phyloP scores from a whole-genome alignment of 2,329 filamentous ascomycete genomes.

The Helotiales sp. region DNA sequence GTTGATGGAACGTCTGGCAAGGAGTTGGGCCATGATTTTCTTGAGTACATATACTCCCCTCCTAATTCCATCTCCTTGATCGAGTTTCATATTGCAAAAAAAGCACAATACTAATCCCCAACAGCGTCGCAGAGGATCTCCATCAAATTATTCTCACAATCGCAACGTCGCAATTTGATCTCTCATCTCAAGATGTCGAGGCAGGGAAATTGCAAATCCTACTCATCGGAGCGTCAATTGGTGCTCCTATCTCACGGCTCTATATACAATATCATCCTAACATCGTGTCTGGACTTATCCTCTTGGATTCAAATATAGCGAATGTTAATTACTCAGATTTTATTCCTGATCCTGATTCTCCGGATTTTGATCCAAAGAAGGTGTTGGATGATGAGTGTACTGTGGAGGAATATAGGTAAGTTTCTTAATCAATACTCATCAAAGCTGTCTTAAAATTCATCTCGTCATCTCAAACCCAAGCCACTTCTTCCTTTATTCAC shows the following conservation, averaged over 20 bases:
- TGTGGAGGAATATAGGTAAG: slow-evolving; percentile 32
- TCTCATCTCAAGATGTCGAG: slow-evolving; percentile 6
- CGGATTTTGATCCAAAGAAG: slow-evolving; percentile 25
- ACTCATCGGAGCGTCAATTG: slow-evolving; percentile 35
- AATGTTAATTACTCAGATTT: slow-evolving; percentile 35
- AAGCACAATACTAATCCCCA: too few relatives aligned
- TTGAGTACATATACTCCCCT: too few relatives aligned
- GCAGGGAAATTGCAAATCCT: slow-evolving; percentile 24
- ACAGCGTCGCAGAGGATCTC: slow-evolving; percentile 32
- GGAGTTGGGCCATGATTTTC: slow-evolving; percentile 33
- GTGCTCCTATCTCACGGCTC: slow-evolving; percentile 33
- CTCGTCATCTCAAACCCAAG: too few relatives aligned
- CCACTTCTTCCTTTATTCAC: too few relatives aligned
- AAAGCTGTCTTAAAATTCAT: too few relatives aligned
- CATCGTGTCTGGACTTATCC: slow-evolving; percentile 31
- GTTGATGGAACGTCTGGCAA: slow-evolving; percentile 22
- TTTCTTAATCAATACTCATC: too few relatives aligned
- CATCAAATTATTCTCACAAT: slow-evolving; percentile 32
- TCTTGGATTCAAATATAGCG: slow-evolving; percentile 37
- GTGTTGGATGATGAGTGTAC: slow-evolving; percentile 25
- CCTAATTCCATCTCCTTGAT: too few relatives aligned
- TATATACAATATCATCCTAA: slow-evolving; percentile 33
- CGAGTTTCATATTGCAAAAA: too few relatives aligned
- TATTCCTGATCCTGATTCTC: slow-evolving; percentile 30
- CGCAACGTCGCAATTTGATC: slow-evolving; percentile 12